Evolutionary conservation across 371 early-diverging fungal genomes (phyloP).

Genomic region (Rhizomucor miehei): DNA sequence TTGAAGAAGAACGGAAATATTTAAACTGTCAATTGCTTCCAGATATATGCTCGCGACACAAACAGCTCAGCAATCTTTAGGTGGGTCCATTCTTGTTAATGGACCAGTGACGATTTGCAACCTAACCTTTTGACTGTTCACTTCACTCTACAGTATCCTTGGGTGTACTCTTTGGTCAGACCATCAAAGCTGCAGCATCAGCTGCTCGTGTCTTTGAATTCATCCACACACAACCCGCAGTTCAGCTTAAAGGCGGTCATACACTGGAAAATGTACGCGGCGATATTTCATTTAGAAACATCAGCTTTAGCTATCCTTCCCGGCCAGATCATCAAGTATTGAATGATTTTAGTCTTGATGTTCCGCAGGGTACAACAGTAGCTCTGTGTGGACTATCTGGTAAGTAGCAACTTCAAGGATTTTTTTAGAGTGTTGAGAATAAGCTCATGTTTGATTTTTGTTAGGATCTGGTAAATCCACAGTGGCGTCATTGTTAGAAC

Average conservation of each 20-base stretch:
- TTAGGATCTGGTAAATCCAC: constrained; percentile 66
- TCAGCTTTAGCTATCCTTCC: constrained; percentile 68
- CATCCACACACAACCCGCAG: constrained; percentile 43
- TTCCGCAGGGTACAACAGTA: constrained; percentile 63
- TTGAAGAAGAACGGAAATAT: too few species aligned
- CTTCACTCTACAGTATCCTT: constrained; percentile 40
- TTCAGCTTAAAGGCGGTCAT: constrained; percentile 50
- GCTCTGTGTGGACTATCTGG: constrained; percentile 73
- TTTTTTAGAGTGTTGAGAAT: neutral
- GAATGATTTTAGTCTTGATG: constrained; percentile 52
- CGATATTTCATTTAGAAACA: constrained; percentile 61
- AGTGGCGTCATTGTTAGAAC: constrained; percentile 60
- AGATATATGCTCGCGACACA: constrained; percentile 76
- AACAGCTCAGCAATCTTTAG: constrained; percentile 71
- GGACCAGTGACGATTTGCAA: too few species aligned
- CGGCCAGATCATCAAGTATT: constrained; percentile 63
- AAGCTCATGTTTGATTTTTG: neutral
- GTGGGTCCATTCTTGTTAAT: constrained; percentile 24
- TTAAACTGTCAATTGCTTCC: neutral
- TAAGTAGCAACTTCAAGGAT: constrained; percentile 14
- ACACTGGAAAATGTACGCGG: constrained; percentile 29
- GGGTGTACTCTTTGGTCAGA: constrained; percentile 77
- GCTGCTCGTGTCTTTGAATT: constrained; percentile 73
- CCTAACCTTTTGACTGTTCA: neutral
- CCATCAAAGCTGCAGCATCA: constrained; percentile 65